These are phyloP conservation scores for Mortierella sp. DNA, from an alignment of 371 early-diverging fungal species.

Conservation along the genomic window DNA sequence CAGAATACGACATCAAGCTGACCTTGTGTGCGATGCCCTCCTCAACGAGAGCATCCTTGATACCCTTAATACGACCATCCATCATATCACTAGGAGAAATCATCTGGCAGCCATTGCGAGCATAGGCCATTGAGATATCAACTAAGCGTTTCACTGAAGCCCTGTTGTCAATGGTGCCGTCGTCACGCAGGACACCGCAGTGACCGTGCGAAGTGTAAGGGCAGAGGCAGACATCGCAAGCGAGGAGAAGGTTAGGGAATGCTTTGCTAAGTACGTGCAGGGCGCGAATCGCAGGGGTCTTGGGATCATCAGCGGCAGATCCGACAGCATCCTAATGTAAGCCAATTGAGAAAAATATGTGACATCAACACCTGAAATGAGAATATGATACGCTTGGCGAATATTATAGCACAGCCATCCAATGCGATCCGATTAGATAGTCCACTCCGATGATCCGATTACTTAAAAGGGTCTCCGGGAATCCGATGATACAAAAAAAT, in stretches of 20 bases:
- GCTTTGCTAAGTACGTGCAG: slow-evolving; percentile 79
- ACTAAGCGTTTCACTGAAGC: slow-evolving; percentile 85
- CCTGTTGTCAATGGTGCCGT: slow-evolving; percentile 88
- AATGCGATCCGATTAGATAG: slow-evolving; percentile 15
- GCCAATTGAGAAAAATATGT: neutral
- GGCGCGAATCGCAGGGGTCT: slow-evolving; percentile 90
- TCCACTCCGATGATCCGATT: neutral
- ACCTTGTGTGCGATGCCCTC: slow-evolving; percentile 83
- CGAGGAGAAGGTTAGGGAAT: slow-evolving; percentile 89
- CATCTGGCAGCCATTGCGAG: slow-evolving; percentile 88
- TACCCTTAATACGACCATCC: slow-evolving; percentile 95
- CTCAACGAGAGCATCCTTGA: slow-evolving; percentile 84
- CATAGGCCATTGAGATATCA: slow-evolving; percentile 89
- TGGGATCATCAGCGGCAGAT: slow-evolving; percentile 86
- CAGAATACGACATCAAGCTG: slow-evolving; percentile 93
- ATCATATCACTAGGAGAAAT: slow-evolving; percentile 98
- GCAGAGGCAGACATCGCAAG: slow-evolving; percentile 97
- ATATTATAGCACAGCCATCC: too few relatives aligned
- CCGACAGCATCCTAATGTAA: slow-evolving; percentile 82
- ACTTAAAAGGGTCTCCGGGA: neutral
- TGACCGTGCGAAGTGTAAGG: slow-evolving; percentile 97
- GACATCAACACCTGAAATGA: neutral
- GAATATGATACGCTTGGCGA: neutral
- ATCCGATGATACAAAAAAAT: too few relatives aligned
- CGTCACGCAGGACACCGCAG: slow-evolving; percentile 88